These are phyloP conservation scores for Ophiostoma novo-ulmi DNA, from an alignment of 2,329 filamentous ascomycete species.

Conservation along the genomic window DNA sequence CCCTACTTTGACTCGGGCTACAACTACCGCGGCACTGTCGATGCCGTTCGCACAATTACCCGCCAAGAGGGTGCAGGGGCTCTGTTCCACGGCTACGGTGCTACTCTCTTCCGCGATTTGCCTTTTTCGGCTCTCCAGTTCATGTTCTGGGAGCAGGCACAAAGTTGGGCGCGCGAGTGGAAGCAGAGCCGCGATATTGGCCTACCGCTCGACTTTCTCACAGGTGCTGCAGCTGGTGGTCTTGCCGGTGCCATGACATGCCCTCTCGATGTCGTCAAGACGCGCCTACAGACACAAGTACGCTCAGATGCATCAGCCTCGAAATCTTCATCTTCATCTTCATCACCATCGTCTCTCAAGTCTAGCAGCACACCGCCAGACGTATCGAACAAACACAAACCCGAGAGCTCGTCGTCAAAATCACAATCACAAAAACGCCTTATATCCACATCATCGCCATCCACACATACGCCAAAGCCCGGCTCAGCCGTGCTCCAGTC, in stretches of 20 bases:
- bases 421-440: conserved; percentile 53
- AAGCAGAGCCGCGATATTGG: conserved; percentile 80
- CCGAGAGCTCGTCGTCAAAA: conserved; percentile 26
- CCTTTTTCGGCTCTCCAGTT: conserved; percentile 96
- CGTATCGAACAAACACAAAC: conserved; percentile 23
- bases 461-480: conserved; percentile 72
- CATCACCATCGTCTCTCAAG: conserved; percentile 22
- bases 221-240: conserved; percentile 82
- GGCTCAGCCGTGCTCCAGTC: conserved; percentile 79
- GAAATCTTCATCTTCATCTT: background rate
- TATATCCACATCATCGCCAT: conserved; percentile 87
- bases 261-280: conserved; percentile 95
- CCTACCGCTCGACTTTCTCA: conserved; percentile 76
- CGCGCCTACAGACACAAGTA: conserved; percentile 88
- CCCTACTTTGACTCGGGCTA: conserved; percentile 90
- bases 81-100: conserved; percentile 94
- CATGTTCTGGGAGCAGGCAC: conserved; percentile 95
- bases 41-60: conserved; percentile 82
- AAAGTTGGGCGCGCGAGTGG: conserved; percentile 72
- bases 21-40: conserved; percentile 81
- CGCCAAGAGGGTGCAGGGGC: conserved; percentile 76
- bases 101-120: conserved; percentile 87
- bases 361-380: conserved; percentile 22
- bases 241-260: conserved; percentile 93
- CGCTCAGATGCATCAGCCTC: conserved; percentile 35